Evolutionary conservation across 148 eudicot genomes (phyloP).

Genomic region (Amaranthus hypochondriacus): DNA sequence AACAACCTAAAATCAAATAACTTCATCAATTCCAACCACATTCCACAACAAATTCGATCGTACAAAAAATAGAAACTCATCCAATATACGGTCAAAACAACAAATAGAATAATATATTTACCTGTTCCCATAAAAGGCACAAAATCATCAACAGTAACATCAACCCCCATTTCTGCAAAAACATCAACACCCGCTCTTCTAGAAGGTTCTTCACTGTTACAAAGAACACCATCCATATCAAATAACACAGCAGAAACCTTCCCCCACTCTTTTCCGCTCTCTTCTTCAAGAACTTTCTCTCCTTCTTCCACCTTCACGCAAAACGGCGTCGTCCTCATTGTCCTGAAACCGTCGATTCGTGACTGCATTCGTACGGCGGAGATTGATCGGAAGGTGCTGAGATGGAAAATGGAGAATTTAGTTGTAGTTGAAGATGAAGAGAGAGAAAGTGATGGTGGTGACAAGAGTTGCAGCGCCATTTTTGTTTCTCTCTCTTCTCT

Average conservation of each 20-base stretch:
- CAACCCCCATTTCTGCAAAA: constrained; percentile 82
- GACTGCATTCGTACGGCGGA: constrained; percentile 9
- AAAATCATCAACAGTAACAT: constrained; percentile 73
- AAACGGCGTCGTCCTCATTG: constrained; percentile 21
- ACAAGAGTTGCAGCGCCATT: constrained; percentile 25
- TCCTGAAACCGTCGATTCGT: neutral
- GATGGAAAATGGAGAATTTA: constrained; percentile 14
- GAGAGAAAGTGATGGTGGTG: constrained; percentile 19
- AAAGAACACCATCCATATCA: constrained; percentile 97
- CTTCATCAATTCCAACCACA: neutral
- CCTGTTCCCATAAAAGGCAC: constrained; percentile 98
- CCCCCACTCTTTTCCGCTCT: constrained; percentile 49
- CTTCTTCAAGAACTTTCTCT: constrained; percentile 29
- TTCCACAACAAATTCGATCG: neutral
- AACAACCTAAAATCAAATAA: neutral
- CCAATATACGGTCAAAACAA: neutral
- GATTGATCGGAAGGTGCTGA: constrained; percentile 4
- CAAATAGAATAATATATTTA: constrained; percentile 9
- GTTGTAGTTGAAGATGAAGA: neutral
- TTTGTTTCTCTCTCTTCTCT: constrained; percentile 2
- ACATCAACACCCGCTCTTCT: constrained; percentile 79
- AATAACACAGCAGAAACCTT: constrained; percentile 91
- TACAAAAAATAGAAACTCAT: neutral
- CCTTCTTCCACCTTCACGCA: constrained; percentile 46
- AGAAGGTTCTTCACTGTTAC: constrained; percentile 86